Base-by-base conservation (phyloP, 306 rosid genomes). In the Vigna trinervia region DNA sequence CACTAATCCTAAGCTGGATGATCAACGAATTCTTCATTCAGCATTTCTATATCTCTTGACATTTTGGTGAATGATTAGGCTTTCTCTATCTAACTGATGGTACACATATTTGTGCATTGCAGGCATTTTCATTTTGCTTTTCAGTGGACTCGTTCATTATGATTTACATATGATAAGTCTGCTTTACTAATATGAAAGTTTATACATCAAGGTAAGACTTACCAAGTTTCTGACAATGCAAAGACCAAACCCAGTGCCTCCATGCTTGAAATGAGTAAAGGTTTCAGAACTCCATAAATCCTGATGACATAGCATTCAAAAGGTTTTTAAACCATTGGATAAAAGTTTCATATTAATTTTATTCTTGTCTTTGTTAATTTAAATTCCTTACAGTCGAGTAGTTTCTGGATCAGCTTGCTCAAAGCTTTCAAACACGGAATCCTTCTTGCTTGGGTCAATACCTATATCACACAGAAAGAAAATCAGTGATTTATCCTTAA, bases 371-470 rank as follows among this genome's bases (percentile, higher is more conserved):
- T 46, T 51, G 23, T 32, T 39, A 73, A 59, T 61, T 30, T 71
- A 30, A 82, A 63, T 74, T 79, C 78, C 97, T 88, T 73, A 96
- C 99, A 96, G 85, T 84, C 98, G 78, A 50, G 98, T 96, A 41
- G 99, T 96, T 36, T 98, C 89, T 82, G 98, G 99, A 87, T 96
- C 99, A 34, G 97, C 99, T 84, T 96, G 98, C 88, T 96, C 99
- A 77, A 96, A 96, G 88, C 99, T 96, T 85, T 96, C 99, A 66
- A 96, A 96, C 71, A 96, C 98, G 17, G 96, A 88, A 63, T 96
- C 98, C 98, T 97, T 92, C 85, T 96, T 96, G 80, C 93, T 81
- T 54, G 97, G 90, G 82, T 91, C 98, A 76, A 96, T 96, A 43
- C 99, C 99, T 95, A 73, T 28, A 13, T 26, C 70, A 34, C 70